Evolutionary conservation across 2,329 filamentous ascomycete genomes (phyloP), one percentile per base, ranked within the genome.

Genomic region (Sphaerulina populicola): DNA sequence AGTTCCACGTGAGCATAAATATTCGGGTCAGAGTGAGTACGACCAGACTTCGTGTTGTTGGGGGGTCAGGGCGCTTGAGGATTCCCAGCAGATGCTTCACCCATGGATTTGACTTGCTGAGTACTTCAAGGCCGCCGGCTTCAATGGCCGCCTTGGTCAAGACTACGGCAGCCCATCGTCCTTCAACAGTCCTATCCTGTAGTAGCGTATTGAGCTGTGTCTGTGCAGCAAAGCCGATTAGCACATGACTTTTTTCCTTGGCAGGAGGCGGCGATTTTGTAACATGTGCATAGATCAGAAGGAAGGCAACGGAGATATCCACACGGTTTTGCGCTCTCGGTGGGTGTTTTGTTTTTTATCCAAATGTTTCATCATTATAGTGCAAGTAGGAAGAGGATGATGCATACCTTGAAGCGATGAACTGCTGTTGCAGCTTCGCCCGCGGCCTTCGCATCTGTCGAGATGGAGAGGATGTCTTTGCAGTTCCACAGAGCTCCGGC

Each of bases 271-370:
- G 12, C 12, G 31, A 11, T 7, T 49, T 51, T 15, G 30, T 27
- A 15, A 12, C 15, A 31, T 43, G 38, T 11, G 36, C 42, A 48
- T 47, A 40, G 56, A 62, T 95, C 89, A 96, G 89, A 95, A 96
- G 90, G 90, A 96, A 96, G 90, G 89, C 90, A 96, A 95, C 90
- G 61, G 61, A 84, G 86, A 85, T 81, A 74, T 95, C 90, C 83
- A 94, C 90, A 95, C 75, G 79, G 79, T 76, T 77, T 88, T 94
- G 89, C 89, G 88, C 88, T 86, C 85, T 85, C 86, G 86, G 86
- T 85, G 84, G 15, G 82, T 78, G 80, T 80, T 80, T 78, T 73
- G 53, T 72, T 94, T 94, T 88, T 93, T 88, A 95, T 95, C 90
- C 90, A 89, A 85, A 86, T 94, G 74, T 74, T 93, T 94, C 87